Conservation (phyloP, 495 filamentous ascomycete genomes). For the Xylaria flabelliformis region DNA sequence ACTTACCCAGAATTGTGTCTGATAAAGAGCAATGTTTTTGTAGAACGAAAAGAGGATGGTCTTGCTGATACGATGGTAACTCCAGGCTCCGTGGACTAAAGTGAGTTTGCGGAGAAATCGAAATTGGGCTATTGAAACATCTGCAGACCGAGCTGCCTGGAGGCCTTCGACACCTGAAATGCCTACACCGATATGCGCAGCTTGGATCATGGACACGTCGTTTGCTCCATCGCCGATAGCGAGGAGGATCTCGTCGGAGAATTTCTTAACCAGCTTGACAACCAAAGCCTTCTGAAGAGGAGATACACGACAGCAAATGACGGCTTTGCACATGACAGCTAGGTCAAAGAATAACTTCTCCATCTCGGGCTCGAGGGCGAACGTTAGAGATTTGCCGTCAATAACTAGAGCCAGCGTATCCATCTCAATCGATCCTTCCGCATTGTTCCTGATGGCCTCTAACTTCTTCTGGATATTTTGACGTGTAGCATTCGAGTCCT, state of each 20-base stretch:
- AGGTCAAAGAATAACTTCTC: slow-evolving; percentile 94
- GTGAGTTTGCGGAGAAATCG: slow-evolving; percentile 93
- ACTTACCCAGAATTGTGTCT: slow-evolving; percentile 98
- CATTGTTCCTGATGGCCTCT: slow-evolving; percentile 80
- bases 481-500: slow-evolving; percentile 72
- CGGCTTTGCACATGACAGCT: slow-evolving; percentile 95
- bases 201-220: slow-evolving; percentile 99
- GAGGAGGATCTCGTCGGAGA: slow-evolving; percentile 84
- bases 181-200: slow-evolving; percentile 96
- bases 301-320: slow-evolving; percentile 98
- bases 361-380: slow-evolving; percentile 89
- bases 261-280: slow-evolving; percentile 97
- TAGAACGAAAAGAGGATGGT: slow-evolving; percentile 99
- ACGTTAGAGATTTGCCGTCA: slow-evolving; percentile 94
- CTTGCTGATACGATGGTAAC: slow-evolving; percentile 94
- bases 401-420: slow-evolving; percentile 95
- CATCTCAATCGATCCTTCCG: slow-evolving; percentile 72
- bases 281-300: slow-evolving; percentile 98
- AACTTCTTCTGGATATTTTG: slow-evolving; percentile 92
- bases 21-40: slow-evolving; percentile 98
- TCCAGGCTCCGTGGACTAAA: slow-evolving; percentile 96
- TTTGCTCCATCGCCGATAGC: slow-evolving; percentile 99
- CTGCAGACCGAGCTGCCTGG: slow-evolving; percentile 95
- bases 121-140: slow-evolving; percentile 97
- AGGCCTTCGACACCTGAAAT: slow-evolving; percentile 98